Evolutionary conservation across 169 alveolate species (phyloP).

Genomic region (Plasmodium coatneyi): DNA sequence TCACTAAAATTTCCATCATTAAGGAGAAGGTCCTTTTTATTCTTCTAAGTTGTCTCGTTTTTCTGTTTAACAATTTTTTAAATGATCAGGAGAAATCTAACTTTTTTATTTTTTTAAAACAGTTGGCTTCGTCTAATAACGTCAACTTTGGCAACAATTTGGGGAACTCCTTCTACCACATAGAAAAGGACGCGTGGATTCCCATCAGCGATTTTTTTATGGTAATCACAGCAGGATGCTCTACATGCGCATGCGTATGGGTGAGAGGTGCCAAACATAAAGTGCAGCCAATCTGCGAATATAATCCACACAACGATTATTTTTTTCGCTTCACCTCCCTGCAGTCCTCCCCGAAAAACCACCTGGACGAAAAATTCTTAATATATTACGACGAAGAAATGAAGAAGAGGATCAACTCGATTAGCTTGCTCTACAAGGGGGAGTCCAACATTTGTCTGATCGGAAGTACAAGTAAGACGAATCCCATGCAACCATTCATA

Average conservation of each 20-base stretch:
- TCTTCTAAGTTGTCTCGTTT: constrained; percentile 38
- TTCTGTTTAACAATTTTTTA: constrained; percentile 61
- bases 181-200: constrained; percentile 52
- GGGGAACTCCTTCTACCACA: constrained; percentile 14
- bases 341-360: neutral
- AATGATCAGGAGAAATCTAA: constrained; percentile 27
- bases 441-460: constrained; percentile 56
- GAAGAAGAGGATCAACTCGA: constrained; percentile 43
- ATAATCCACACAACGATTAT: neutral
- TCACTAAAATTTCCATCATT: constrained; percentile 23
- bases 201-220: constrained; percentile 16
- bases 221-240: constrained; percentile 9
- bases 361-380: constrained; percentile 31
- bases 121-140: constrained; percentile 14
- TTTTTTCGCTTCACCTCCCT: neutral
- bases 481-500: neutral
- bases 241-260: neutral
- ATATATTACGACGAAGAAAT: constrained; percentile 68
- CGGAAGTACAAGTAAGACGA: constrained; percentile 45
- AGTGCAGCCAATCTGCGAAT: neutral
- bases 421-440: constrained; percentile 52
- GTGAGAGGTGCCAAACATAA: neutral
- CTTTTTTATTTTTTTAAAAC: constrained; percentile 46
- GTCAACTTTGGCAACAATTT: constrained; percentile 11
- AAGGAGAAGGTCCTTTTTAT: constrained; percentile 39